These are phyloP conservation scores for Paramecium sonneborni DNA, from an alignment of 73 alveolate genomes.

Conservation along the genomic window DNA sequence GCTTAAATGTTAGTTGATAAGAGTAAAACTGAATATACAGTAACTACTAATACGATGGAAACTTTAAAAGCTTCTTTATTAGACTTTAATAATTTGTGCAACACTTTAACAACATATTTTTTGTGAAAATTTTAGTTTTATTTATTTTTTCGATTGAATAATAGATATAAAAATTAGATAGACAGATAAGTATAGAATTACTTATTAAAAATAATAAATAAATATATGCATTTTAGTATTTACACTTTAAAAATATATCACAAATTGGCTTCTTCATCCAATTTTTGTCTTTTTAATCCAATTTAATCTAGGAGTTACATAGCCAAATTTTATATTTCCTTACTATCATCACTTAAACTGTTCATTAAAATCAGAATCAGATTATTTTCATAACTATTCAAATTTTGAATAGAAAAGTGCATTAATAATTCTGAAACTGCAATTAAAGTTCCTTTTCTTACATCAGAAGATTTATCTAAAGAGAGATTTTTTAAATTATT, in stretches of 20 bases:
- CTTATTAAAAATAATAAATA: neutral
- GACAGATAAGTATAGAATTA: neutral
- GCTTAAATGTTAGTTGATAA: slow-evolving; percentile 35
- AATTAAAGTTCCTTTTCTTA: slow-evolving; percentile 72
- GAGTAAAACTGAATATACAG: neutral
- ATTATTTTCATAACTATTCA: slow-evolving; percentile 74
- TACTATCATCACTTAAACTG: slow-evolving; percentile 82
- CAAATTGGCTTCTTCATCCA: slow-evolving; percentile 62
- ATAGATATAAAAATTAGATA: neutral
- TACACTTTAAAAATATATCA: neutral
- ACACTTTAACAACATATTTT: slow-evolving; percentile 33
- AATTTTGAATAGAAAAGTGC: slow-evolving; percentile 74
- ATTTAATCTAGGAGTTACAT: slow-evolving; percentile 73
- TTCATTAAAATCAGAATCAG: slow-evolving; percentile 71
- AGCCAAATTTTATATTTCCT: slow-evolving; percentile 70
- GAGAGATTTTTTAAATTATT: slow-evolving; percentile 66
- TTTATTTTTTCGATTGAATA: neutral
- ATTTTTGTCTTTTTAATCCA: slow-evolving; percentile 75
- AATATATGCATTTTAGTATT: neutral
- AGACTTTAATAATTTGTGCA: slow-evolving; percentile 37
- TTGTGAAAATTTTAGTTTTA: slow-evolving; percentile 13
- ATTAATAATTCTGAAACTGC: slow-evolving; percentile 72
- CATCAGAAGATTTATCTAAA: slow-evolving; percentile 80
- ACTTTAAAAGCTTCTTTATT: neutral
- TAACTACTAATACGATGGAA: neutral